Evolutionary conservation across 176 grass and related monocot genomes (phyloP).

Genomic region (Juncus effusus): DNA sequence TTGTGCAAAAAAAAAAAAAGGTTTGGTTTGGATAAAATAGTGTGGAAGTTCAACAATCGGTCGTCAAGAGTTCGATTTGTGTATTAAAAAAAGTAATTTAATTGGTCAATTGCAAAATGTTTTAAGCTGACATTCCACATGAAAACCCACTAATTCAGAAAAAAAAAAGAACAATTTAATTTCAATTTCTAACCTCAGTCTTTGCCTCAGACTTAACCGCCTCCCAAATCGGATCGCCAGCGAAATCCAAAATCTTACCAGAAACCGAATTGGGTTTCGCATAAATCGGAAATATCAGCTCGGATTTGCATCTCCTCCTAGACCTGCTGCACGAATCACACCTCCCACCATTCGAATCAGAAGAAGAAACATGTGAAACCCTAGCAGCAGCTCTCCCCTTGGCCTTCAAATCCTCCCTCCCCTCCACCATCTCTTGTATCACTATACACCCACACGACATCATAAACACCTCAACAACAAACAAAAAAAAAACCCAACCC

Average conservation of each 20-base stretch:
- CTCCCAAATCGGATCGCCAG: slow-evolving; percentile 86
- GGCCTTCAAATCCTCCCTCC: slow-evolving; percentile 31
- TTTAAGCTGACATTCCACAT: no score
- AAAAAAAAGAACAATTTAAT: not conserved
- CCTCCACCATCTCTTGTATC: slow-evolving; percentile 52
- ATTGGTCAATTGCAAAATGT: no score
- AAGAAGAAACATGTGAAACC: slow-evolving; percentile 17
- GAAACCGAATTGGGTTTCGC: slow-evolving; percentile 61
- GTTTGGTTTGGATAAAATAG: no score
- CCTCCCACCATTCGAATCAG: not conserved
- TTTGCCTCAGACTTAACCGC: slow-evolving; percentile 73
- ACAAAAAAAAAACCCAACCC: not conserved
- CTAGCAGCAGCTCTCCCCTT: slow-evolving; percentile 27
- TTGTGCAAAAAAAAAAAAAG: no score
- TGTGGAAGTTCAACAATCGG: no score
- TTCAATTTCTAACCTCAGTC: slow-evolving; percentile 53
- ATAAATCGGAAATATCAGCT: slow-evolving; percentile 90
- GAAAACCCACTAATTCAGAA: no score
- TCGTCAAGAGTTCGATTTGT: no score
- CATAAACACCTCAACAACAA: slow-evolving; percentile 21
- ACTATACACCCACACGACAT: slow-evolving; percentile 72
- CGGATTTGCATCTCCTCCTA: slow-evolving; percentile 46
- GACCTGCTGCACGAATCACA: slow-evolving; percentile 34
- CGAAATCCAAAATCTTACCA: slow-evolving; percentile 46
- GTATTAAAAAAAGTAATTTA: no score